Conservation (phyloP, 495 filamentous ascomycete genomes). For the Daldinia childiae region DNA sequence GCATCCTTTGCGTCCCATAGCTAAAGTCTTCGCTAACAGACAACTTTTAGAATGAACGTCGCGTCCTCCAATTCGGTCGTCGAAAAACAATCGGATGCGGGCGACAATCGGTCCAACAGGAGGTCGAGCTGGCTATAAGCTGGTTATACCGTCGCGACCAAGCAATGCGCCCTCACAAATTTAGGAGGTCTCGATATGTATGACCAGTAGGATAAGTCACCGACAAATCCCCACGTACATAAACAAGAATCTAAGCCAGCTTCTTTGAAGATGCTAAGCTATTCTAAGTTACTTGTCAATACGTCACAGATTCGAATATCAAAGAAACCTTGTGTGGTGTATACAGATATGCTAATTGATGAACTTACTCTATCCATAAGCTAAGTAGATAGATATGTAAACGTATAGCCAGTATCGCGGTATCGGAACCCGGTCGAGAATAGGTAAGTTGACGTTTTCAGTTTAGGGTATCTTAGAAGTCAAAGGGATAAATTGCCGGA, state of each 20-base stretch:
- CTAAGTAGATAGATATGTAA: slow-evolving; percentile 8
- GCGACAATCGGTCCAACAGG: slow-evolving; percentile 22
- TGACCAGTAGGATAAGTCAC: not conserved
- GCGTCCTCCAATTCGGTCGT: slow-evolving; percentile 5
- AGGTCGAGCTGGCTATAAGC: slow-evolving; percentile 21
- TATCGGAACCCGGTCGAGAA: slow-evolving; percentile 14
- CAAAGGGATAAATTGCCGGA: slow-evolving; percentile 24
- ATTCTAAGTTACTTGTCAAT: slow-evolving; percentile 15
- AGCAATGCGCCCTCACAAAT: slow-evolving; percentile 12
- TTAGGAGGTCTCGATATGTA: slow-evolving; percentile 4
- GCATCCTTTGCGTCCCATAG: slow-evolving; percentile 35
- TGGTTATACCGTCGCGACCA: slow-evolving; percentile 15
- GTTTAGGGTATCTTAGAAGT: slow-evolving; percentile 33
- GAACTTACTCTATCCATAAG: slow-evolving; percentile 30
- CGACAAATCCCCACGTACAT: slow-evolving; percentile 20
- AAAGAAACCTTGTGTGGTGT: not conserved
- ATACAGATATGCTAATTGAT: slow-evolving; percentile 8
- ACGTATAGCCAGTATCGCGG: slow-evolving; percentile 18
- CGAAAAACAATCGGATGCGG: not conserved
- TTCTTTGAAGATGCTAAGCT: not conserved
- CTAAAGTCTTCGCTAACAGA: slow-evolving; percentile 17
- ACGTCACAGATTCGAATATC: slow-evolving; percentile 8
- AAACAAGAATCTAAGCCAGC: slow-evolving; percentile 21
- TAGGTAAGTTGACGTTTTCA: slow-evolving; percentile 1
- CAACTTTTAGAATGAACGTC: not conserved